Evolutionary conservation across 345 rosid genomes (phyloP).

Genomic region (Trapa incisa): DNA sequence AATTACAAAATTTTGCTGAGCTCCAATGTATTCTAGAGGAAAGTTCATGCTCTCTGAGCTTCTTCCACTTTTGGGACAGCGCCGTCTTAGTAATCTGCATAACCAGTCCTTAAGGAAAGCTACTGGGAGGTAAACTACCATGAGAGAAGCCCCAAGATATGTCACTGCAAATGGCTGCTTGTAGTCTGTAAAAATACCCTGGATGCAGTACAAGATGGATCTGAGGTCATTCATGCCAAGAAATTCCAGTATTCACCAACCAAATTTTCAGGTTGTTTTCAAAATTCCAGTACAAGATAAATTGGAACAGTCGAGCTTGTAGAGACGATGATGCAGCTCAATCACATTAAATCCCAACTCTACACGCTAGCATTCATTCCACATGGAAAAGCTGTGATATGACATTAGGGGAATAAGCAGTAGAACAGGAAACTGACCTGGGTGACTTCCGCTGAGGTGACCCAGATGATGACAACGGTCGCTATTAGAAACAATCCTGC

Average conservation of each 20-base stretch:
- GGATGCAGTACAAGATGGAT: slow-evolving; percentile 8
- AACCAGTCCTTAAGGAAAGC: slow-evolving; percentile 86
- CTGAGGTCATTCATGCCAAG: not conserved
- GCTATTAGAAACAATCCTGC: slow-evolving; percentile 81
- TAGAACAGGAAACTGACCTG: slow-evolving; percentile 35
- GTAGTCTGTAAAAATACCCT: slow-evolving; percentile 85
- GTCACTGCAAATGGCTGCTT: slow-evolving; percentile 99
- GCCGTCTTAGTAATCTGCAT: slow-evolving; percentile 34
- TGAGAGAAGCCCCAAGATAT: slow-evolving; percentile 94
- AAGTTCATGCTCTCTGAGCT: slow-evolving; percentile 29
- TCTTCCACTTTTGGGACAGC: slow-evolving; percentile 38
- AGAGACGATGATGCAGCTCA: not conserved
- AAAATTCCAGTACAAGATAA: not conserved
- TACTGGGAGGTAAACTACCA: slow-evolving; percentile 93
- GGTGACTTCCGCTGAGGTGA: slow-evolving; percentile 80
- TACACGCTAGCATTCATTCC: not conserved
- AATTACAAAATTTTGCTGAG: slow-evolving; percentile 50
- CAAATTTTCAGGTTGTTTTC: not conserved
- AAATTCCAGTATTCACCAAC: not conserved
- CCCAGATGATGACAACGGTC: slow-evolving; percentile 90
- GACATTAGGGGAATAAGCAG: not conserved
- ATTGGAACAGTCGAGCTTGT: not conserved
- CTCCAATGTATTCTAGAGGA: slow-evolving; percentile 28
- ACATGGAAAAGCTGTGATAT: not conserved
- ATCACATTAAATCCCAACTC: not conserved